A percentile compares a stretch with the other conserved stretches of the same genome.
These are phyloP conservation scores for Mrakia frigida DNA, from an alignment of 768 basidiomycete species.

Conservation along the genomic window DNA sequence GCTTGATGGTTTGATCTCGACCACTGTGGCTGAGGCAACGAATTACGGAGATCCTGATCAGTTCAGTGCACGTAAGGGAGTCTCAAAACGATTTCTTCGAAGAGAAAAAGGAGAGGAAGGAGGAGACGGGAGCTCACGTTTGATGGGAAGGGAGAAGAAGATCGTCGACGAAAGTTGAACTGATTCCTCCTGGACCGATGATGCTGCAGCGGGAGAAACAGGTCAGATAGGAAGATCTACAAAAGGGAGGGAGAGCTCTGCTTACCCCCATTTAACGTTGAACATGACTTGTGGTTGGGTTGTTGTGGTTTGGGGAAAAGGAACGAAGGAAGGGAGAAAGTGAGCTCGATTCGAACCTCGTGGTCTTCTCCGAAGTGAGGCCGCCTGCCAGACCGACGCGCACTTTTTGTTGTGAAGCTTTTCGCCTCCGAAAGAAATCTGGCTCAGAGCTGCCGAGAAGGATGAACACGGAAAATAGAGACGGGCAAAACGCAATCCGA, in stretches of 20 bases:
- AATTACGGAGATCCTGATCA: too few relatives aligned
- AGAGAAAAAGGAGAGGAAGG: slow-evolving; percentile 29
- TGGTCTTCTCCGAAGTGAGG: not conserved
- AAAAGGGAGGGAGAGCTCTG: not conserved
- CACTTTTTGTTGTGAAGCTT: too few relatives aligned
- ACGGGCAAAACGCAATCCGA: too few relatives aligned
- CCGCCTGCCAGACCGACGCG: not conserved
- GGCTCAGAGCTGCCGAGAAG: too few relatives aligned
- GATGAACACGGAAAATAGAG: too few relatives aligned
- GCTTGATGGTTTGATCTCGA: slow-evolving; percentile 22
- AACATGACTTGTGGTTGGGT: not conserved
- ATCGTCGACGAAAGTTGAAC: slow-evolving; percentile 32
- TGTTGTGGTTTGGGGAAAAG: not conserved
- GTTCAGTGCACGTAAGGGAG: slow-evolving; percentile 6
- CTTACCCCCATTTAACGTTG: not conserved
- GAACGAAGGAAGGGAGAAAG: not conserved
- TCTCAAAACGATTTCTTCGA: too few relatives aligned
- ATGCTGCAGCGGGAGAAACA: not conserved
- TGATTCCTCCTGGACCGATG: slow-evolving; percentile 23
- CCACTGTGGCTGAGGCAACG: slow-evolving; percentile 23
- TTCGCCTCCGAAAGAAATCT: too few relatives aligned
- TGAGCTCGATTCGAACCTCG: not conserved
- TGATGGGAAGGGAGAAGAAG: slow-evolving; percentile 2
- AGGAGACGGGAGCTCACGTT: slow-evolving; percentile 17
- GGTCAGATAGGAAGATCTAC: not conserved